Evolutionary conservation across 352 stramenopile species (phyloP), one percentile per base, ranked within the genome.

Genomic region (Pythium volutum): DNA sequence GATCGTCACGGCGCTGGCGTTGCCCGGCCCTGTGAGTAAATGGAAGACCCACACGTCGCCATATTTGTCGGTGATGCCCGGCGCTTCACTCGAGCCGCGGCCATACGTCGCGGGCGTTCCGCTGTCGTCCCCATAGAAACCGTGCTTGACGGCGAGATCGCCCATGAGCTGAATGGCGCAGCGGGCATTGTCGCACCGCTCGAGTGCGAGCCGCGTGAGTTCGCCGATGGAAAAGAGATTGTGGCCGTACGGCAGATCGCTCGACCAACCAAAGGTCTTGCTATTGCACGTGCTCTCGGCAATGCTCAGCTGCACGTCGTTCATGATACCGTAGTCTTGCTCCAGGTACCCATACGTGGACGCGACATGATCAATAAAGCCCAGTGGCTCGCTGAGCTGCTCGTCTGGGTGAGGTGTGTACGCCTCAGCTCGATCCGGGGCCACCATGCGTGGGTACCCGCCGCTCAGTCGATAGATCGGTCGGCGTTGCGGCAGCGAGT

Each of bases 1-100:
- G 10, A 93, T 85, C 8, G 88, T 87, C 48, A 98, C 87, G 0
- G 93, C 94, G 23, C 79, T 84, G 9, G 81, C 65, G 27, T 97
- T 94, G 41, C 95, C 68, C 23, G 75, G 78, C 7, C 97, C 94
- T 5, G 93, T 94, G 53, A 98, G 74, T 0, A 98, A 83, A 66
- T 98, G 93, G 76, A 98, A 98, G 29, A 98, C 77, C 94, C 94
- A 98, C 12, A 89, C 86, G 56, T 98, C 92, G 16, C 77, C 81
- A n/a, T 84, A 69, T 36, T 87, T 80, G 70, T 98, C 95, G 1
- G 77, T 83, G 10, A 98, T 85, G 4, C 75, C 80, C 7, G 98
- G 78, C 25, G 84, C 76, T 67, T 98, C 94, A 5, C 81, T 87
- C 56, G 78, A 90, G 69, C 72, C 71, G 59, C 76, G 91, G 43